Conservation (phyloP, 768 basidiomycete genomes). For the Saitozyma podzolica region DNA sequence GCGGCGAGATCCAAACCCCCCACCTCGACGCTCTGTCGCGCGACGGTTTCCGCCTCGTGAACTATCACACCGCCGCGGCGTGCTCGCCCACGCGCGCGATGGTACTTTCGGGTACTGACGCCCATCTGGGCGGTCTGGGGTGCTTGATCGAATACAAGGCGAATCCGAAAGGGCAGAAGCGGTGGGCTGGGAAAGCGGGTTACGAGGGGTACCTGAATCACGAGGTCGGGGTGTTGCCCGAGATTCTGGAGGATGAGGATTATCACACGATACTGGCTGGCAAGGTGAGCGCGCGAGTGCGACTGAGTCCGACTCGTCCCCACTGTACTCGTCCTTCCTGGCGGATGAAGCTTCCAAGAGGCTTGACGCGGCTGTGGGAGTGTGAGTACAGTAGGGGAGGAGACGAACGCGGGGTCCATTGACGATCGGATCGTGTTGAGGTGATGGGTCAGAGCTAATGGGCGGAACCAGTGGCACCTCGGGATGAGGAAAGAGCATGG, state of each 20-base stretch:
- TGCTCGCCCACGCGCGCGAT: constrained; percentile 6
- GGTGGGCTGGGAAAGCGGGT: constrained; percentile 26
- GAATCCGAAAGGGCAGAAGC: constrained; percentile 29
- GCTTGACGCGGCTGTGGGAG: too few relatives aligned
- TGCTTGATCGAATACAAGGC: constrained; percentile 40
- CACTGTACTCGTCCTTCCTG: not conserved
- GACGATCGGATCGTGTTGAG: not conserved
- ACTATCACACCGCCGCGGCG: constrained; percentile 36
- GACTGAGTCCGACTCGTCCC: not conserved
- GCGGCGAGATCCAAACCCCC: constrained; percentile 37
- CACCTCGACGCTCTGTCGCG: constrained; percentile 25
- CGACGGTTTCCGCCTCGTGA: constrained; percentile 20
- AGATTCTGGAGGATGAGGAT: constrained; percentile 16
- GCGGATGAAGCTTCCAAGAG: too few relatives aligned
- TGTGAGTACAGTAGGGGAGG: too few relatives aligned
- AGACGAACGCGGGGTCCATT: too few relatives aligned
- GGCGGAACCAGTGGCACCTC: constrained; percentile 28
- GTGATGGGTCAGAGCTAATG: not conserved
- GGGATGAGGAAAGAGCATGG: constrained; percentile 21
- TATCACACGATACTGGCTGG: constrained; percentile 28
- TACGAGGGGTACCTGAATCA: constrained; percentile 43
- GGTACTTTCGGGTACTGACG: constrained; percentile 17
- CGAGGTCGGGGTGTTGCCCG: constrained; percentile 33
- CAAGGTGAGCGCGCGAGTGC: constrained; percentile 8
- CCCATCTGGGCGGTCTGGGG: constrained; percentile 13